Percentiles rank a stretch among this genome's conserved stretches.
These are phyloP conservation scores for Ceratocystiopsis sp. DNA, from an alignment of 2,329 filamentous ascomycete genomes.

Conservation along the genomic window DNA sequence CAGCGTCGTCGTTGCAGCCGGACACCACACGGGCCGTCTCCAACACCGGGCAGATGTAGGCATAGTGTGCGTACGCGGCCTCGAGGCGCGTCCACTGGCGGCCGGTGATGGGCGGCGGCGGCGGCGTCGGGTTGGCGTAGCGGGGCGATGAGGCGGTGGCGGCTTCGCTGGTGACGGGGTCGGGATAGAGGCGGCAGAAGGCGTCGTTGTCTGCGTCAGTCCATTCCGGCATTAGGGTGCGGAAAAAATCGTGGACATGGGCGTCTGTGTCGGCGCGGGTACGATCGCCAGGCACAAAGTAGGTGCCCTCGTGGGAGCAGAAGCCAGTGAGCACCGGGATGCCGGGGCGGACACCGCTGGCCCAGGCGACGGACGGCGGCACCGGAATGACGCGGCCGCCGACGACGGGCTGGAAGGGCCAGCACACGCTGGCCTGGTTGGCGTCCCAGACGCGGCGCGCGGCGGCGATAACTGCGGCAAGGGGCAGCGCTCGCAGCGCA, in stretches of 20 bases:
- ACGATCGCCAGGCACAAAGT: constrained; percentile 34
- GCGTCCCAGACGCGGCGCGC: constrained; percentile 25
- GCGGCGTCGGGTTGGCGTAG: constrained; percentile 19
- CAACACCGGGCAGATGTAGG: constrained; percentile 46
- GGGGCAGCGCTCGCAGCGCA: constrained; percentile 27
- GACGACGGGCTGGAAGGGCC: constrained; percentile 55
- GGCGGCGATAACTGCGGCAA: constrained; percentile 21
- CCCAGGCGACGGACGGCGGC: constrained; percentile 25
- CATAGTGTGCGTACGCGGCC: constrained; percentile 46
- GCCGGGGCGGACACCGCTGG: constrained; percentile 18
- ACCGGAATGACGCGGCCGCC: constrained; percentile 40
- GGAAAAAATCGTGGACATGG: constrained; percentile 45
- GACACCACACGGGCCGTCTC: constrained; percentile 30
- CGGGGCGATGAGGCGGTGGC: not conserved
- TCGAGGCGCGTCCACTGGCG: constrained; percentile 39
- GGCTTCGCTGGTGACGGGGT: constrained; percentile 24
- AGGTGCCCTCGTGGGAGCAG: constrained; percentile 51
- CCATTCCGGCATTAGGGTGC: constrained; percentile 40
- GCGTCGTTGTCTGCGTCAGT: constrained; percentile 30
- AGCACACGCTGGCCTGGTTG: constrained; percentile 28
- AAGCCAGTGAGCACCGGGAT: constrained; percentile 53
- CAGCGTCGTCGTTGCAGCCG: too few relatives aligned
- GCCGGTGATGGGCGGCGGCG: constrained; percentile 22
- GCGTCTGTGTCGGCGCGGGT: constrained; percentile 24
- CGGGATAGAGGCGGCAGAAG: constrained; percentile 45